Base-by-base conservation (phyloP, 345 rosid species). In the Gynandropsis gynandra region DNA sequence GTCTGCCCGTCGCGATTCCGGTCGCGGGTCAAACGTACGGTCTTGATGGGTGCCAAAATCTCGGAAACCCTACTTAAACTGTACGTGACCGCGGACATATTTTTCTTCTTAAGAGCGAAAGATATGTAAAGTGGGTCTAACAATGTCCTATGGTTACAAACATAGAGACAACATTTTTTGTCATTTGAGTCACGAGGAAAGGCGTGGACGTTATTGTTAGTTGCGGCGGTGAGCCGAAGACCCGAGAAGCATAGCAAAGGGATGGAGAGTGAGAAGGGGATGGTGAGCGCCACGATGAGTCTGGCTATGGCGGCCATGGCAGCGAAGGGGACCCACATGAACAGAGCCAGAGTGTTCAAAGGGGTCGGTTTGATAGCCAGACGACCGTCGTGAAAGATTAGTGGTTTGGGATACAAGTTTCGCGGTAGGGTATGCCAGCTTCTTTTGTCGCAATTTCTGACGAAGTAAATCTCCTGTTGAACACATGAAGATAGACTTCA, bases 341-440 rank as follows among this genome's bases (percentile, higher is more conserved):
- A 76, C 71, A 83, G 54, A 52, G 67, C 68, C 7, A 89, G 50
- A 20, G 85, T 54, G 50, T 76, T 59, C 15, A 50, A 11, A 16
- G 72, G 76, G 18, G 76, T 70, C 34, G 95, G 97, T 39, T 43
- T 74, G n/a, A 77, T 61, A 21, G 87, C 89, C 16, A 89, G 63
- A 49, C 95, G 68, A n/a, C 93, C 89, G 39, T 89, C 97, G 24
- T 83, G 97, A 60, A 85, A 89, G 14, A 85, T 69, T 16, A 85
- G 61, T 56, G 89, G 82, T 48, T 73, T 79, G 11, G 81, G 76
- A 68, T 81, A 77, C 27, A 53, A 68, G 8, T 62, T 58, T 42
- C 65, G 63, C 12, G 80, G 73, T 32, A 85, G 78, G 16, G 47
- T 56, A 50, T 61, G 72, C 89, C 85, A 77, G 54, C 40, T 72